Base-by-base conservation (phyloP, 208 protist genomes). In the Wallacemonas sp. region DNA sequence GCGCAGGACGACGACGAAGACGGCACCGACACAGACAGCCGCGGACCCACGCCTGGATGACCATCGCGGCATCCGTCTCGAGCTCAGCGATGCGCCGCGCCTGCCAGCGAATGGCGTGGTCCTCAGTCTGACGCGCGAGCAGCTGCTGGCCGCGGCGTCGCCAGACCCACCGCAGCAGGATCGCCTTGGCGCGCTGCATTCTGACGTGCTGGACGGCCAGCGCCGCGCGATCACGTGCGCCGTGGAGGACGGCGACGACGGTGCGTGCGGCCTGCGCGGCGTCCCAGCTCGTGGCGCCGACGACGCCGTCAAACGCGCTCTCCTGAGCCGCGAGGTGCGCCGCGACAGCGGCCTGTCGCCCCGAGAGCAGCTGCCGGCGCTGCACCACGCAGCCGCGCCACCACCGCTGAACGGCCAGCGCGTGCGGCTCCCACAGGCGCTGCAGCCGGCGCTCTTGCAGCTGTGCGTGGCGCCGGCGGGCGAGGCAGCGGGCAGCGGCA, bases 201-300 rank as follows among this genome's bases (percentile, higher is more conserved):
- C 36, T 49, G 8, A n/a, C 56, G 47, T 65, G 36, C 36, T 63
- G 43, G 8, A 24, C 11, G 14, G 47, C 68, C 61, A 87, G 47
- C 26, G 49, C 43, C 2, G 54, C 55, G 19, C 85, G 83, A 29
- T 65, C 69, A 23, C 54, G 72, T 2, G 78, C 82, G 4, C 78
- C 88, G 12, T 74, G 74, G 26, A 94, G 70, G 14, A 88, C 79
- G 1, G 74, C 69, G 19, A 88, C n/a, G 1, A 91, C 62, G 26
- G 61, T 72, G 17, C 72, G 41, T 6, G 71, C 36, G 32, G 57
- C 66, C n/a, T 64, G 17, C 38, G 61, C 61, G 19, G 61, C 70
- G 39, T 71, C 55, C 52, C 52, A 76, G 65, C 29, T 68, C 38
- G 9, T 64, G 38, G 32, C 48, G 9, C 54, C 32, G 67, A 80